Conservation (phyloP, 805 yeast genomes). For the Teunomyces atbi region DNA sequence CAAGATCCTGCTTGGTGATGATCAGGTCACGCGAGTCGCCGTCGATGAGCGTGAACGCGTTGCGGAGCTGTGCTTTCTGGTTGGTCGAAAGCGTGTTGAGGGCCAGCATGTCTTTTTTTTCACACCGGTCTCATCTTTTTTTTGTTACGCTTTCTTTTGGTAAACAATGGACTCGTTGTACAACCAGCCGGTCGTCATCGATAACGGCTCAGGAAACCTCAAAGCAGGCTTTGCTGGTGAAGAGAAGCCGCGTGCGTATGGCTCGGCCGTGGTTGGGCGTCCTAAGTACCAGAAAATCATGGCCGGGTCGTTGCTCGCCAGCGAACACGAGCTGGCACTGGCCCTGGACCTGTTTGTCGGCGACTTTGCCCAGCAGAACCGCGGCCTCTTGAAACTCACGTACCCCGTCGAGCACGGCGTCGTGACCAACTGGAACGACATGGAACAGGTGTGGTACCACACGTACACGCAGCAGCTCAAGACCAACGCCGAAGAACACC, state of each 20-base stretch:
- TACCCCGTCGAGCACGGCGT: constrained; percentile 82
- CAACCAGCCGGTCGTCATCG: constrained; percentile 47
- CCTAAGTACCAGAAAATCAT: constrained; percentile 82
- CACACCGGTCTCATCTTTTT: background rate
- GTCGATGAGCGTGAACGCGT: constrained; percentile 78
- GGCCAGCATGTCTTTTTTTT: constrained; percentile 19
- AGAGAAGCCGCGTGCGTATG: constrained; percentile 67
- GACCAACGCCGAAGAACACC: constrained; percentile 74
- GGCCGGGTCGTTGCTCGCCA: constrained; percentile 44
- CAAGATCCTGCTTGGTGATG: constrained; percentile 56
- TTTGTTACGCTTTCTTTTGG: background rate
- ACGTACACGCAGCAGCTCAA: constrained; percentile 58
- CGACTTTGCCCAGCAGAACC: constrained; percentile 62
- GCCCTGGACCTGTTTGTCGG: constrained; percentile 71
- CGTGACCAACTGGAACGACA: constrained; percentile 78
- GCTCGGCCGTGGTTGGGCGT: constrained; percentile 69
- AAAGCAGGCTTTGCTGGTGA: constrained; percentile 95
- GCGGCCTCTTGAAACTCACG: constrained; percentile 71
- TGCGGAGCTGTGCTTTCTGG: constrained; percentile 64
- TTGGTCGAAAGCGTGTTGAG: constrained; percentile 51
- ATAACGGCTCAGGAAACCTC: constrained; percentile 74
- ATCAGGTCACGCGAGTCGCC: constrained; percentile 71
- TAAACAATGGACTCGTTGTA: constrained; percentile 25
- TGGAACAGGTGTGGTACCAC: constrained; percentile 79
- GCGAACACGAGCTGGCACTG: constrained; percentile 8